phyloP scores from a whole-genome alignment of 2,329 filamentous ascomycete species.

The Botrytis porri region DNA sequence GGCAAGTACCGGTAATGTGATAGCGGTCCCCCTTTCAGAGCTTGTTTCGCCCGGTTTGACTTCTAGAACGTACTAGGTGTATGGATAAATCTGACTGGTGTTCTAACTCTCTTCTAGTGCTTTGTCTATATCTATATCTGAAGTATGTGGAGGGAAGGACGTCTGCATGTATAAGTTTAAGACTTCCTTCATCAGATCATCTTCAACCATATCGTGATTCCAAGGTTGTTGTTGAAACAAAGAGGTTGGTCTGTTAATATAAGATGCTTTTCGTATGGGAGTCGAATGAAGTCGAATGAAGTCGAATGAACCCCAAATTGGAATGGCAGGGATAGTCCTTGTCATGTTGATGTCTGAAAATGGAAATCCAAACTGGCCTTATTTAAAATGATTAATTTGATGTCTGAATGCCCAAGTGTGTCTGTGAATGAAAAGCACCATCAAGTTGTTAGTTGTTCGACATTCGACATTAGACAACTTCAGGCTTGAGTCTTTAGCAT shows the following conservation, averaged over 20 bases:
- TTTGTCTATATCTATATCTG: neutral
- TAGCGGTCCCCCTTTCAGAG: neutral
- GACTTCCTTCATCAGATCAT: neutral
- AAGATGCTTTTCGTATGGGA: slow-evolving; percentile 12
- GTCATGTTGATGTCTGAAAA: neutral
- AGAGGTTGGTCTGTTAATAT: slow-evolving; percentile 20
- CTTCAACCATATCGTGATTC: neutral
- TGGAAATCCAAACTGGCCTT: neutral
- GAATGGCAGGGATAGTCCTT: neutral
- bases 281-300: neutral
- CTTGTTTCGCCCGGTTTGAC: neutral
- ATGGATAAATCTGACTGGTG: neutral
- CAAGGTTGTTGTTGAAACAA: slow-evolving; percentile 8
- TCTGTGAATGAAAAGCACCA: neutral
- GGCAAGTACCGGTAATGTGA: neutral
- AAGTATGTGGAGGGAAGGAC: neutral
- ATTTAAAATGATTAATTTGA: neutral
- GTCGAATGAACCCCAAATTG: neutral
- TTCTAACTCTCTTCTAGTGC: neutral
- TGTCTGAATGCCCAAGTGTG: neutral
- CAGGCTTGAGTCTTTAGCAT: neutral
- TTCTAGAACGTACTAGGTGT: neutral
- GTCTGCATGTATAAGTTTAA: neutral
- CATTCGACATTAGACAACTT: neutral
- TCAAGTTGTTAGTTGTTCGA: neutral